Conservation (phyloP, 2,329 filamentous ascomycete species). For the Aspergillus fumigatiaffinis region DNA sequence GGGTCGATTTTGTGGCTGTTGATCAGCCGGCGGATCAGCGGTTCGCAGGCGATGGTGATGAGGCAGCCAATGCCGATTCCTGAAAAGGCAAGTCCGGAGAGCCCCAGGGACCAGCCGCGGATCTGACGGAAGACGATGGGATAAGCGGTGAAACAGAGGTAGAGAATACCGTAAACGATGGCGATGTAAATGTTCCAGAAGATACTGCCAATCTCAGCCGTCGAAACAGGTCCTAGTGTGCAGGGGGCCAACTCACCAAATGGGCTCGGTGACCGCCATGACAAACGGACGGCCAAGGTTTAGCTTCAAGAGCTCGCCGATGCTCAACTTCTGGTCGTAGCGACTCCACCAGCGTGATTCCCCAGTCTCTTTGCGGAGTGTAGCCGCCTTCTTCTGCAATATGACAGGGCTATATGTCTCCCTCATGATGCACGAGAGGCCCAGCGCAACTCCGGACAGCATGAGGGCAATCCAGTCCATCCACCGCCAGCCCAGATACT, state of each 20-base stretch:
- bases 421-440: conserved; percentile 57
- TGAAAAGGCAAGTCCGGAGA: conserved; percentile 72
- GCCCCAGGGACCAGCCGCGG: conserved; percentile 71
- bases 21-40: conserved; percentile 72
- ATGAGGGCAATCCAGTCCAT: conserved; percentile 78
- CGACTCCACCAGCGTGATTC: conserved; percentile 73
- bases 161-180: conserved; percentile 79
- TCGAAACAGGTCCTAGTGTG: background rate
- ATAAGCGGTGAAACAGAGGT: conserved; percentile 87
- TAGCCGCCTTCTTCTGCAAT: conserved; percentile 62
- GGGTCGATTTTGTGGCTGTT: conserved; percentile 72
- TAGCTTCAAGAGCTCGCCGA: conserved; percentile 64
- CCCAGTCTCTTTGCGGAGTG: conserved; percentile 62
- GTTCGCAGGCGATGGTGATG: conserved; percentile 54
- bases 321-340: conserved; percentile 68
- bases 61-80: conserved; percentile 62
- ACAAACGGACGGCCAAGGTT: conserved; percentile 76
- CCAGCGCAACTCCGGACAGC: conserved; percentile 59
- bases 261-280: conserved; percentile 76
- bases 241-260: conserved; percentile 55
- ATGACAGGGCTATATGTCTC: conserved; percentile 76
- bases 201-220: conserved; percentile 50
- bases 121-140: conserved; percentile 74
- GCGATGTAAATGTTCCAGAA: conserved; percentile 70
- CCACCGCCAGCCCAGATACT: conserved; percentile 78